Evolutionary conservation across 805 yeast genomes (phyloP), one percentile per base, ranked within the genome.

Genomic region (Yarrowia sp.): DNA sequence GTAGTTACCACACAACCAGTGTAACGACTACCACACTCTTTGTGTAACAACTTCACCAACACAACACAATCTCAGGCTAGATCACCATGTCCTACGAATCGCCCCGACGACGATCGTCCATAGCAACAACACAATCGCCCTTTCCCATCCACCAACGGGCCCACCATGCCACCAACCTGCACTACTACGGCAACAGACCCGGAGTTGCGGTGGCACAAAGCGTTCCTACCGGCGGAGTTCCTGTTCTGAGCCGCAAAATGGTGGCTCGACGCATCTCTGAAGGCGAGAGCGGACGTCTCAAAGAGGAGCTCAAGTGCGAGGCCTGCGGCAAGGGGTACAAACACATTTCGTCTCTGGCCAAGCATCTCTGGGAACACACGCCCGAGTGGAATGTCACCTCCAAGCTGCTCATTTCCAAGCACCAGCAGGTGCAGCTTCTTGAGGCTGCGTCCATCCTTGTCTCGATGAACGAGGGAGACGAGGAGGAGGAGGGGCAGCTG

Each of bases 311-410:
- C 65, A 85, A 85, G 69, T 90, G 96, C 76, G 96, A 90, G 72
- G 90, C 94, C 4, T 90, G 97, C 69, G 96, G 96, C 3, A 90
- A 90, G 73, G 96, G 94, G 21, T 90, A 90, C 72, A 90, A 89
- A 71, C 97, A 90, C 74, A 87, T 90, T 6, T 85, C 91, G 0
- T 86, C 92, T n/a, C 78, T 89, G 64, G 94, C 96, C 2, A 89
- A 89, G 72, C 96, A 89, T 74, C 74, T 90, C 38, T 90, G 96
- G 96, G 97, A 90, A 70, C 97, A 90, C 72, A 90, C 97, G 0
- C 96, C 96, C 0, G 96, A 90, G 71, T 90, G 97, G 97, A 88
- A 84, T 68, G 86, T 86, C 71, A 90, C 96, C 3, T 86, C 88
- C 67, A 88, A 87, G 71, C 76, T 90, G 61, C 77, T 87, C 35